Percentiles rank a stretch among this genome's conserved stretches.
These are phyloP conservation scores for Pythium brachiatum DNA, from an alignment of 352 stramenopile genomes.

Conservation along the genomic window DNA sequence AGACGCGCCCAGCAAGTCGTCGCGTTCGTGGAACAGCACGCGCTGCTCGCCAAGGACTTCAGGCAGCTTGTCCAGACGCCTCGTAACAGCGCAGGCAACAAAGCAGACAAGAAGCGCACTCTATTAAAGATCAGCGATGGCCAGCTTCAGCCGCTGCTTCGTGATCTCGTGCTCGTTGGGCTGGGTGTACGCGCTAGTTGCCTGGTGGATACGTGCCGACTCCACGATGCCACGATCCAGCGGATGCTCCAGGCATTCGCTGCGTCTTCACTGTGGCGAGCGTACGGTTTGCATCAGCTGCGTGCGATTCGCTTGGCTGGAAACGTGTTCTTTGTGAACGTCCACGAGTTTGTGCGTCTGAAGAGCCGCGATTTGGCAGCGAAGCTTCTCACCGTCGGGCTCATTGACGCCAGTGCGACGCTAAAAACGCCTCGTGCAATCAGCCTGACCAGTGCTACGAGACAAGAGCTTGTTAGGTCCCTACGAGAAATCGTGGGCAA, in stretches of 20 bases:
- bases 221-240: neutral
- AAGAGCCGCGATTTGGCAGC: conserved; percentile 12
- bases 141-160: conserved; percentile 5
- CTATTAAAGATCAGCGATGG: neutral
- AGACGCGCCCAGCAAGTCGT: conserved; percentile 2
- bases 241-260: neutral
- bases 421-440: neutral
- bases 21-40: neutral
- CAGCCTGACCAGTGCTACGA: neutral
- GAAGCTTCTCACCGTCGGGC: neutral
- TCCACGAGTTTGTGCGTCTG: conserved; percentile 10
- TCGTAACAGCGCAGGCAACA: too few relatives aligned
- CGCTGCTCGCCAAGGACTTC: neutral
- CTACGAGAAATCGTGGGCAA: neutral
- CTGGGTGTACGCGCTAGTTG: conserved; percentile 18
- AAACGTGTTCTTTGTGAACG: conserved; percentile 25
- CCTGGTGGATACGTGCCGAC: conserved; percentile 15
- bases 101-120: neutral
- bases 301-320: conserved; percentile 4
- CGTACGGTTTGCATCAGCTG: conserved; percentile 6
- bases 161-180: conserved; percentile 21
- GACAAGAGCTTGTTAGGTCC: neutral
- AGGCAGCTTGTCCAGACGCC: neutral
- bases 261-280: neutral
- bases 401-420: conserved; percentile 12